Percentiles rank a stretch among this genome's conserved stretches.
These are phyloP conservation scores for Gyrodon lividus DNA, from an alignment of 768 basidiomycete genomes.

Conservation along the genomic window DNA sequence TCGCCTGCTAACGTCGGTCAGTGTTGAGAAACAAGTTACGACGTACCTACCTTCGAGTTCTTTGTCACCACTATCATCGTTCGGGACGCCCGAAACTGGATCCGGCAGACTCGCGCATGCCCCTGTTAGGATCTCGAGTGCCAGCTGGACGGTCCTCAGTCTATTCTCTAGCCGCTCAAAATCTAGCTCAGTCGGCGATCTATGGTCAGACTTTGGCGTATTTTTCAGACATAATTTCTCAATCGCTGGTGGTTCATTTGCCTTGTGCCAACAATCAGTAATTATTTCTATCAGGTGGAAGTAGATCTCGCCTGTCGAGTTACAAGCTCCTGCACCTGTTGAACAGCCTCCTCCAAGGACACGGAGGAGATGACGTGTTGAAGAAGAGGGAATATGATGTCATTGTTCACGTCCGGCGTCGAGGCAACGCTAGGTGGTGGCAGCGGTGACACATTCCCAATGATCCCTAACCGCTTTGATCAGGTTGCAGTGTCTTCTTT, in stretches of 20 bases:
- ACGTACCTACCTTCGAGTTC: slow-evolving; percentile 35
- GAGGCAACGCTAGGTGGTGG: slow-evolving; percentile 65
- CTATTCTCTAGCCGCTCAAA: slow-evolving; percentile 71
- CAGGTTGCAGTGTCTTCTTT: neutral
- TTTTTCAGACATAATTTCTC: slow-evolving; percentile 62
- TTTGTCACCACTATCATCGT: slow-evolving; percentile 33
- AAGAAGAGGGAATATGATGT: slow-evolving; percentile 69
- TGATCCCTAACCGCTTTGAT: slow-evolving; percentile 49
- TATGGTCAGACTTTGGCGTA: slow-evolving; percentile 75
- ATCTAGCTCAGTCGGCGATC: slow-evolving; percentile 61
- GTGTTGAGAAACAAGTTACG: slow-evolving; percentile 8
- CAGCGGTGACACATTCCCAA: slow-evolving; percentile 75
- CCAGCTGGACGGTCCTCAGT: slow-evolving; percentile 72
- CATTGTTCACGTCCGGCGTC: slow-evolving; percentile 65
- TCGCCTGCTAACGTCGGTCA: slow-evolving; percentile 41
- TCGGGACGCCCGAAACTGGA: slow-evolving; percentile 46
- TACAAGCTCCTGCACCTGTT: slow-evolving; percentile 51
- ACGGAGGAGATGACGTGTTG: slow-evolving; percentile 62
- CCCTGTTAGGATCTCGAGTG: slow-evolving; percentile 86
- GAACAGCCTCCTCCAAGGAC: slow-evolving; percentile 50
- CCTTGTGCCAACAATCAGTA: slow-evolving; percentile 32
- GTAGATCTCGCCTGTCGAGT: slow-evolving; percentile 44
- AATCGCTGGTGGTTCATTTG: slow-evolving; percentile 44
- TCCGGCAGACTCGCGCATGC: slow-evolving; percentile 87
- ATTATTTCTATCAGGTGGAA: neutral